Conservation (phyloP, 148 eudicot genomes). For the Pharnaceum exiguum region DNA sequence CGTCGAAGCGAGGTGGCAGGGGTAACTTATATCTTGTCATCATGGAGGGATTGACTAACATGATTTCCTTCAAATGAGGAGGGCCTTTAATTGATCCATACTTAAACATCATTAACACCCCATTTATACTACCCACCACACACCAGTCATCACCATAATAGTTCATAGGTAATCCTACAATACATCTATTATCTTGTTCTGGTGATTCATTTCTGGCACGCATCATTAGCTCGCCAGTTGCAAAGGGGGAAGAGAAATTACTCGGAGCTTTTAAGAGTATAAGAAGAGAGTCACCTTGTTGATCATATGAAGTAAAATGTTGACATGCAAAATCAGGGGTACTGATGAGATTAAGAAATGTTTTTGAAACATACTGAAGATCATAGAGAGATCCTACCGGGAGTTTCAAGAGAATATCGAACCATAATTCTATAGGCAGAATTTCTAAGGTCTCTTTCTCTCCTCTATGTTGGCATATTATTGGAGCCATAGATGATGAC, state of each 20-base stretch:
- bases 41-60: not conserved
- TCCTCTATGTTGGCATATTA: too few relatives aligned
- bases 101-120: not conserved
- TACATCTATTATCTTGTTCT: not conserved
- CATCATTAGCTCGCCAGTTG: not conserved
- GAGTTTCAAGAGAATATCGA: not conserved
- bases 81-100: not conserved
- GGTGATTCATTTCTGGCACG: not conserved
- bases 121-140: conserved; percentile 1
- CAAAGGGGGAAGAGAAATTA: not conserved
- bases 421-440: not conserved
- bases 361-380: conserved; percentile 3
- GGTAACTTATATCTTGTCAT: too few relatives aligned
- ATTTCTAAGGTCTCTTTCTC: not conserved
- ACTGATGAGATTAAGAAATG: not conserved
- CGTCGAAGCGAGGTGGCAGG: not conserved
- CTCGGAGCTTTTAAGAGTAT: too few relatives aligned
- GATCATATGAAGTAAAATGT: not conserved
- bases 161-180: too few relatives aligned
- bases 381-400: not conserved
- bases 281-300: too few relatives aligned
- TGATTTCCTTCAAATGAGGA: not conserved
- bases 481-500: too few relatives aligned
- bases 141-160: not conserved
- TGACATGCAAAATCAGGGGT: conserved; percentile 5